Percentiles rank a stretch among this genome's conserved stretches.
phyloP scores from a whole-genome alignment of 1,284 basidiomycete genomes.

The Cerrena zonata region DNA sequence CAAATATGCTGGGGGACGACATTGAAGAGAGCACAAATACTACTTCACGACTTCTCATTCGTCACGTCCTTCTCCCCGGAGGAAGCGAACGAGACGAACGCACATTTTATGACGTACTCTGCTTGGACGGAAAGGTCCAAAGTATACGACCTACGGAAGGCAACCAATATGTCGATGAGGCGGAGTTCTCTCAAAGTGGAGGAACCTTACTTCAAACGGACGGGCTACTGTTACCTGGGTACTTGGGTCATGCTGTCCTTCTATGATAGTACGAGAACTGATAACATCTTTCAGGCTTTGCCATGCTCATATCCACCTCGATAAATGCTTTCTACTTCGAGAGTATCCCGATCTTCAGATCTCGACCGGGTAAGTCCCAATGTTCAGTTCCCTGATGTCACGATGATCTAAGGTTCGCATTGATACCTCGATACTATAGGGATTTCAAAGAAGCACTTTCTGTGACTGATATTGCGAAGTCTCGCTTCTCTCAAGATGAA shows the following conservation, averaged over 20 bases:
- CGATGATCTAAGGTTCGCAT: neutral
- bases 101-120: slow-evolving; percentile 4
- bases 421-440: slow-evolving; percentile 34
- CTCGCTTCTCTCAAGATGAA: slow-evolving; percentile 35
- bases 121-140: slow-evolving; percentile 38
- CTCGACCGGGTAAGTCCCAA: slow-evolving; percentile 39
- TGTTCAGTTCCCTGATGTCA: neutral
- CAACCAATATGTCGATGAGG: neutral
- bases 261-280: neutral
- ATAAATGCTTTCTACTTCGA: slow-evolving; percentile 62
- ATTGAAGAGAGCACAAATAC: no score
- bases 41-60: neutral
- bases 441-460: slow-evolving; percentile 51
- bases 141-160: neutral
- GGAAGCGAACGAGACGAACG: neutral
- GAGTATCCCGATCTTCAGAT: slow-evolving; percentile 39
- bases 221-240: slow-evolving; percentile 49
- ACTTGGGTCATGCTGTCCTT: no score
- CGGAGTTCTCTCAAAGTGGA: neutral
- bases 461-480: slow-evolving; percentile 47
- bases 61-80: neutral
- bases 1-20: no score
- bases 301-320: slow-evolving; percentile 61
- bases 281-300: slow-evolving; percentile 38
- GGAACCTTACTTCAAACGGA: neutral